A percentile compares a stretch with the other conserved stretches of the same genome.
Evolutionary conservation across 1,284 basidiomycete genomes (phyloP).

Genomic region (Sanghuangporus sanghuang): DNA sequence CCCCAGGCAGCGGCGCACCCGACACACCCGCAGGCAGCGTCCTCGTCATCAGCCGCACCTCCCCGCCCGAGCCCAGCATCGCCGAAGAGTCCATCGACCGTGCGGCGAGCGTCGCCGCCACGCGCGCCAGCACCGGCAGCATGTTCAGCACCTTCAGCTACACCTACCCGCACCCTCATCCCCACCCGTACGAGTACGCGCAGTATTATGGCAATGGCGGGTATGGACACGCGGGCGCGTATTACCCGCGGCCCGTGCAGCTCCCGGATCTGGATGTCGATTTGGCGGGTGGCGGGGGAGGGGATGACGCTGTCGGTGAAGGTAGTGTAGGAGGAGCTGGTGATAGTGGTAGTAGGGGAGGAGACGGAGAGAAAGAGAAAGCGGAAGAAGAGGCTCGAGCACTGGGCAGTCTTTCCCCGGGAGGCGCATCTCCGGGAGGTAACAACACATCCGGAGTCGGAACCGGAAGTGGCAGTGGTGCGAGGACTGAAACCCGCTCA

Average conservation of each 20-base stretch:
- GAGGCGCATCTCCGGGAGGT: neutral
- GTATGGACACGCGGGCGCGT: too few species aligned
- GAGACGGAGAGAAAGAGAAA: neutral
- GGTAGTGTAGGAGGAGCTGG: neutral
- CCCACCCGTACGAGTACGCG: slow-evolving; percentile 7
- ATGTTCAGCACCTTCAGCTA: slow-evolving; percentile 13
- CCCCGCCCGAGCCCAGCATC: slow-evolving; percentile 11
- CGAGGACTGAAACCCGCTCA: neutral
- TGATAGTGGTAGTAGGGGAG: neutral
- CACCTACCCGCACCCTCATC: slow-evolving; percentile 12
- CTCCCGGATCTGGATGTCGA: slow-evolving; percentile 16
- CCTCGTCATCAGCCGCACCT: slow-evolving; percentile 7
- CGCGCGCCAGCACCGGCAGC: slow-evolving; percentile 15
- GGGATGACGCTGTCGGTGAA: neutral
- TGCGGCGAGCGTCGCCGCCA: slow-evolving; percentile 18
- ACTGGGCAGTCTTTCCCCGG: neutral
- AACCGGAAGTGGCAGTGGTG: neutral
- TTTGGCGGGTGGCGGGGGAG: neutral
- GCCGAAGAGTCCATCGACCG: slow-evolving; percentile 8
- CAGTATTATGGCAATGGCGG: neutral
- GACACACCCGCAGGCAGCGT: slow-evolving; percentile 10
- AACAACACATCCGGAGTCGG: too few species aligned
- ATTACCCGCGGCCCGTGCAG: slow-evolving; percentile 13
- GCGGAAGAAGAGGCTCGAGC: neutral
- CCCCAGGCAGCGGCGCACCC: too few species aligned